Conservation (phyloP, 148 eudicot species). For the Heliosperma pusillum region DNA sequence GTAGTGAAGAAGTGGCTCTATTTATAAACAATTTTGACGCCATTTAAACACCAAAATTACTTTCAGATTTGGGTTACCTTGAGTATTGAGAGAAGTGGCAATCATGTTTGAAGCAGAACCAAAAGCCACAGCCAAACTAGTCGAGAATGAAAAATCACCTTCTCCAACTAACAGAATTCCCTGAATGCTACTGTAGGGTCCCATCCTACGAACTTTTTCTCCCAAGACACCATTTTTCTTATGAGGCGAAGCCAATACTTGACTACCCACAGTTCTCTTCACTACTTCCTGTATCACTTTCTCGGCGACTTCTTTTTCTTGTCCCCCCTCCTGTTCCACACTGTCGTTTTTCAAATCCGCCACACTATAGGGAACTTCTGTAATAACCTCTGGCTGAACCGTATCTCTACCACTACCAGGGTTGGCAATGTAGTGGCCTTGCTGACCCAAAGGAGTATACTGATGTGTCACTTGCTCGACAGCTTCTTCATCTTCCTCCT, state of each 20-base stretch:
- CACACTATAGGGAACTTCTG: neutral
- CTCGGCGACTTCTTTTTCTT: neutral
- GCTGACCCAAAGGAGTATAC: neutral
- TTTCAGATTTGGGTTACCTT: neutral
- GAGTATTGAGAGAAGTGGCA: conserved; percentile 22
- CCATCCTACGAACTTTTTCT: neutral
- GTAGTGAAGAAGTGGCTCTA: too few relatives aligned
- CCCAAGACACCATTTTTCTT: neutral
- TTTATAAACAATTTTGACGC: too few relatives aligned
- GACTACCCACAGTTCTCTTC: neutral
- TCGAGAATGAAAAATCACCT: conserved; percentile 27
- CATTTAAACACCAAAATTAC: too few relatives aligned
- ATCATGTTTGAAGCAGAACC: conserved; percentile 19
- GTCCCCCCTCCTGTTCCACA: neutral
- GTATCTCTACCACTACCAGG: too few relatives aligned
- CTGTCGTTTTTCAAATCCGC: neutral
- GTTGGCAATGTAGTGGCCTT: neutral
- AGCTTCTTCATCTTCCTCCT: neutral
- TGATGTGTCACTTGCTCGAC: neutral
- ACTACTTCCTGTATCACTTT: neutral
- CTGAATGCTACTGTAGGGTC: conserved; percentile 8
- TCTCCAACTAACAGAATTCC: conserved; percentile 21
- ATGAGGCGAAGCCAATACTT: neutral
- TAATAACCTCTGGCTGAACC: too few relatives aligned
- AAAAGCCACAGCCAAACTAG: conserved; percentile 24